Conservation (phyloP, 176 grass and related monocot genomes). For the Oryza coarctata region DNA sequence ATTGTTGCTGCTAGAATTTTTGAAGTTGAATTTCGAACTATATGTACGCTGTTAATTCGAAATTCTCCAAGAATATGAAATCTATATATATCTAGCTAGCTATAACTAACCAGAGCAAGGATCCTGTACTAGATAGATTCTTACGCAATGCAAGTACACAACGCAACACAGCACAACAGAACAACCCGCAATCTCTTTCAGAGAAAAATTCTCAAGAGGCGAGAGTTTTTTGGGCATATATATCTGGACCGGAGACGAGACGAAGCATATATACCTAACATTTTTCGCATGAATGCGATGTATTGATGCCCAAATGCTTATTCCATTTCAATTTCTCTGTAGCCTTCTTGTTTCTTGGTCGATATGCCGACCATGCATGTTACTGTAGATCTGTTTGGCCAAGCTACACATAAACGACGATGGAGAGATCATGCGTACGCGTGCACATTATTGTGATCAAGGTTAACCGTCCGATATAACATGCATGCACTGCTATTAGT, state of each 20-base stretch:
- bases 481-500: too few relatives aligned
- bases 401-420: background rate
- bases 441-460: background rate
- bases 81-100: too few relatives aligned
- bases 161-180: background rate
- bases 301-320: background rate
- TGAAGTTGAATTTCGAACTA: background rate
- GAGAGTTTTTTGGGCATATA: background rate
- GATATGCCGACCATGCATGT: background rate
- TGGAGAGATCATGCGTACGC: background rate
- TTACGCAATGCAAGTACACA: background rate
- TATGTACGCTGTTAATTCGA: background rate
- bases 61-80: background rate
- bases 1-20: background rate
- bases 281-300: background rate
- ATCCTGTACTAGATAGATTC: background rate
- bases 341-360: background rate
- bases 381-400: background rate
- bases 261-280: background rate
- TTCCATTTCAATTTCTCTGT: background rate
- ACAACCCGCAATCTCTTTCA: background rate
- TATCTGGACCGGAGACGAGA: background rate
- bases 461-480: too few relatives aligned
- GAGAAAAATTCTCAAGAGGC: background rate
- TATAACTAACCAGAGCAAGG: too few relatives aligned